These are phyloP conservation scores for Aaosphaeria pasadenensis DNA, from an alignment of 2,329 filamentous ascomycete genomes.

Conservation along the genomic window DNA sequence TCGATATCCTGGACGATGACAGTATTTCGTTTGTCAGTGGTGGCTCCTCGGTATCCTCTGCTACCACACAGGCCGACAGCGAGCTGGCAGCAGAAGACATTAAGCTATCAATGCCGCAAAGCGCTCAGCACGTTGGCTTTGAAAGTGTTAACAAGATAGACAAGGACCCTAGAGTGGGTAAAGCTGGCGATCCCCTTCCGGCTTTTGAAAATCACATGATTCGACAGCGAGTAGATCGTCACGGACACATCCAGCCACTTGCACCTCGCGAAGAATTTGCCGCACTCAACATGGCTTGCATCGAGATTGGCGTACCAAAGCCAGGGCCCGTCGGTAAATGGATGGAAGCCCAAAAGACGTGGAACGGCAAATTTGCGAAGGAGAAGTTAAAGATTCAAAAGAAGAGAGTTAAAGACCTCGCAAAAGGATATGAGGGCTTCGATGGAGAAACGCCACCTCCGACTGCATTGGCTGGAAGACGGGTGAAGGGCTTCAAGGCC, in stretches of 20 bases:
- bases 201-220: constrained; percentile 86
- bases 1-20: constrained; percentile 80
- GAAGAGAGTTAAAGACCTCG: constrained; percentile 69
- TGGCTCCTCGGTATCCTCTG: constrained; percentile 38
- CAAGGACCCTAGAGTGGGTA: constrained; percentile 58
- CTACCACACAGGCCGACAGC: constrained; percentile 9
- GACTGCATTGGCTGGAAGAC: constrained; percentile 73
- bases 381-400: constrained; percentile 71
- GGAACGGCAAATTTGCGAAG: constrained; percentile 69
- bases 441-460: constrained; percentile 75
- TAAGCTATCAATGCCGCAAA: constrained; percentile 13
- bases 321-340: constrained; percentile 77
- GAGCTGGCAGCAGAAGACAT: constrained; percentile 23
- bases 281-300: constrained; percentile 61
- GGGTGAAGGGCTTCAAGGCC: constrained; percentile 48
- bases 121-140: constrained; percentile 15
- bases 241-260: constrained; percentile 71
- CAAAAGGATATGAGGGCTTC: constrained; percentile 68
- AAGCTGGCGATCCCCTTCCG: constrained; percentile 79
- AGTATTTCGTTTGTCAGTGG: constrained; percentile 70
- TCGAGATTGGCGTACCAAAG: constrained; percentile 76
- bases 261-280: constrained; percentile 62
- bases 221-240: constrained; percentile 76
- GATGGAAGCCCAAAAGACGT: constrained; percentile 70
- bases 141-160: constrained; percentile 13